Evolutionary conservation across 2,329 filamentous ascomycete genomes (phyloP).

Genomic region (Colletotrichum theobromicola): DNA sequence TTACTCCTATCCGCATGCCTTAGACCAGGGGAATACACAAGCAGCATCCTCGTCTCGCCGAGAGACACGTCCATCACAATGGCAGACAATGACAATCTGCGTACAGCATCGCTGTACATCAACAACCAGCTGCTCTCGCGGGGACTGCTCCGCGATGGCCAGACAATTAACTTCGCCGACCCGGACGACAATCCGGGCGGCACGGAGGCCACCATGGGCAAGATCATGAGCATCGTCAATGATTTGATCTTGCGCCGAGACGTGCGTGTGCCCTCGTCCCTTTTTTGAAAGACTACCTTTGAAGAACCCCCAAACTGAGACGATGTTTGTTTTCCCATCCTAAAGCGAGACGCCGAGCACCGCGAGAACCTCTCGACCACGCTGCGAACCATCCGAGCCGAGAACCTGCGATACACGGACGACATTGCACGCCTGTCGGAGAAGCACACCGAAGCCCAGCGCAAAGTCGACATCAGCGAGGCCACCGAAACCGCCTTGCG

Average conservation of each 20-base stretch:
- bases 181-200: conserved; percentile 68
- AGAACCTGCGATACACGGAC: conserved; percentile 74
- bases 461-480: conserved; percentile 63
- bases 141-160: conserved; percentile 70
- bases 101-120: conserved; percentile 73
- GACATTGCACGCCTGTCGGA: conserved; percentile 67
- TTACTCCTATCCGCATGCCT: not conserved
- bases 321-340: not conserved
- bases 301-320: conserved; percentile 2
- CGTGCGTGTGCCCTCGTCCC: conserved; percentile 55
- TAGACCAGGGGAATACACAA: not conserved
- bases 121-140: conserved; percentile 74
- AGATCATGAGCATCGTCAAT: conserved; percentile 91
- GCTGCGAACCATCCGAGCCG: conserved; percentile 76
- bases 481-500: conserved; percentile 75
- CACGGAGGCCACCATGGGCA: conserved; percentile 74
- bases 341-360: conserved; percentile 85
- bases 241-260: conserved; percentile 91
- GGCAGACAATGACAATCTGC: conserved; percentile 66
- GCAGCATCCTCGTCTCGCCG: not conserved
- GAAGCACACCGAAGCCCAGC: conserved; percentile 58
- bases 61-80: conserved; percentile 36
- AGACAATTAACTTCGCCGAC: conserved; percentile 81
- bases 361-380: conserved; percentile 82
- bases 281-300: not conserved